Conservation (phyloP, 257 asterid genomes). For the Nicotiana tomentosiformis region DNA sequence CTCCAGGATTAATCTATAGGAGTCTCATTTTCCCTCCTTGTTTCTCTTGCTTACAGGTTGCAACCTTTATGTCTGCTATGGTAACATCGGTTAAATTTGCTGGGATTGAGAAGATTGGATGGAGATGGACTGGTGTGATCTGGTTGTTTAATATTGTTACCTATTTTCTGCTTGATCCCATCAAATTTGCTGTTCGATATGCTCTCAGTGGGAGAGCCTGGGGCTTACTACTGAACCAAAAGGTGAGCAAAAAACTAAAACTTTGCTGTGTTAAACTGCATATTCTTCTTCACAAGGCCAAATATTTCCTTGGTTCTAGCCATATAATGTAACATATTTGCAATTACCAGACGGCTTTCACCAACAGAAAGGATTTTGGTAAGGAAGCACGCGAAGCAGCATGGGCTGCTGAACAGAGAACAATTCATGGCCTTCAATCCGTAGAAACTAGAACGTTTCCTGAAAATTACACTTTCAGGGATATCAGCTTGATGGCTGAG, state of each 20-base stretch:
- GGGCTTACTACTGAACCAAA: conserved; percentile 33
- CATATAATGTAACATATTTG: neutral
- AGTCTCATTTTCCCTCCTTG: neutral
- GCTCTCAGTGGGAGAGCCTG: conserved; percentile 50
- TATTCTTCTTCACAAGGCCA: neutral
- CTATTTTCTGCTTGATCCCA: conserved; percentile 39
- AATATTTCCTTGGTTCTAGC: neutral
- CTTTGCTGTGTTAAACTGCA: neutral
- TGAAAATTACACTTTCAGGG: conserved; percentile 38
- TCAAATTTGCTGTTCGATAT: conserved; percentile 39
- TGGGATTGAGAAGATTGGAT: conserved; percentile 41
- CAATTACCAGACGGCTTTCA: conserved; percentile 44
- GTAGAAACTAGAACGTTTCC: conserved; percentile 24
- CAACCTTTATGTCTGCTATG: conserved; percentile 47
- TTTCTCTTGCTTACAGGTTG: conserved; percentile 30
- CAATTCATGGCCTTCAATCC: conserved; percentile 51
- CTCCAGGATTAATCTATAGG: neutral
- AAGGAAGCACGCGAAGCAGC: conserved; percentile 61
- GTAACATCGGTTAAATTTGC: conserved; percentile 22
- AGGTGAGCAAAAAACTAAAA: conserved; percentile 9
- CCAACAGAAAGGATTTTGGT: conserved; percentile 47
- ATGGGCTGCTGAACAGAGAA: conserved; percentile 69
- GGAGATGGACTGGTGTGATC: conserved; percentile 46
- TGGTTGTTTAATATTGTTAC: conserved; percentile 44
- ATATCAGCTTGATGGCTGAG: conserved; percentile 51